Conservation (phyloP, 2,329 filamentous ascomycete genomes). For the Graphiopsis chlorocephala region DNA sequence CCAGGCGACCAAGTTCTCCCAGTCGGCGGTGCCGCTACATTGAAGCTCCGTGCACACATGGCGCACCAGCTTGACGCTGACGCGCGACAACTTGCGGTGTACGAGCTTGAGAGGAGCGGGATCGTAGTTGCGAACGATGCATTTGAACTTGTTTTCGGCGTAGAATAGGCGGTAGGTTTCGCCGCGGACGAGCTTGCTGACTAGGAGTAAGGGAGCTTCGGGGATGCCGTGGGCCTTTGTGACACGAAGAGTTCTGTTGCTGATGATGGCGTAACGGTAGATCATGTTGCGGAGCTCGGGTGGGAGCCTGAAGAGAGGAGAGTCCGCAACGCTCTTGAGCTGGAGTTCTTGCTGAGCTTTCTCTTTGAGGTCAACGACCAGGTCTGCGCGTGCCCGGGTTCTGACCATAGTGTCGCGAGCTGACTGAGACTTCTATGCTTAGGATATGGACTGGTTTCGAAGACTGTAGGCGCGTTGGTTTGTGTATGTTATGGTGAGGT, state of each 20-base stretch:
- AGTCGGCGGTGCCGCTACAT: too few relatives aligned
- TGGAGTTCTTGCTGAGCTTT: background rate
- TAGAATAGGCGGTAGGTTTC: background rate
- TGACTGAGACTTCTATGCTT: too few relatives aligned
- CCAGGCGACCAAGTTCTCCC: background rate
- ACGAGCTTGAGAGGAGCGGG: background rate
- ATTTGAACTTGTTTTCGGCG: background rate
- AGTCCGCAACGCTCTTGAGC: background rate
- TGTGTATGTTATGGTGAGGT: background rate
- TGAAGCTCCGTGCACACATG: too few relatives aligned
- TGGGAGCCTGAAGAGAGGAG: background rate
- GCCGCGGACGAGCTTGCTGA: background rate
- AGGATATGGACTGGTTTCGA: background rate
- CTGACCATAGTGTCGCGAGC: background rate
- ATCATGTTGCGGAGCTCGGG: conserved; percentile 1
- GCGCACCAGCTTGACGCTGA: too few relatives aligned
- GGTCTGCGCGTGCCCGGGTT: too few relatives aligned
- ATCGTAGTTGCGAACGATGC: background rate
- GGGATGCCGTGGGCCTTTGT: background rate
- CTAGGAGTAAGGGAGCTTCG: background rate
- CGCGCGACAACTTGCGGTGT: background rate
- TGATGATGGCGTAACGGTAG: background rate
- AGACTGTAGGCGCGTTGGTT: too few relatives aligned
- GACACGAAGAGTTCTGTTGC: background rate
- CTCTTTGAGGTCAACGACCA: background rate